Conservation (phyloP, 2,329 filamentous ascomycete species). For the Monosporascus sp. region DNA sequence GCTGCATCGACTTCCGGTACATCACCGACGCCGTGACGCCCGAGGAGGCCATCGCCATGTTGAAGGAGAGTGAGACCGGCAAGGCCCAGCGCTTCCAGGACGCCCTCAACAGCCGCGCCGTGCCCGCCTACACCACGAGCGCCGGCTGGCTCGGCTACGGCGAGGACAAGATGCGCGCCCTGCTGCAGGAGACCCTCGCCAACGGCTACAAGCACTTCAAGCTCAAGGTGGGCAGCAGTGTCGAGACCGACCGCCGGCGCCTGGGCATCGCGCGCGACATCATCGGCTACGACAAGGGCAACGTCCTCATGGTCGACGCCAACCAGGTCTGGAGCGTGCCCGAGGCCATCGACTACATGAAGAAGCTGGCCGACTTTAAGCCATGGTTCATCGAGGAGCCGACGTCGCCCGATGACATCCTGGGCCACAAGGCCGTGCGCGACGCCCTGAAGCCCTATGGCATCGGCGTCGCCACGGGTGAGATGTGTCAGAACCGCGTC, state of each 20-base stretch:
- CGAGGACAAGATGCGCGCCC: slow-evolving; percentile 75
- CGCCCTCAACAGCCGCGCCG: slow-evolving; percentile 66
- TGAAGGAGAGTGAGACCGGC: slow-evolving; percentile 58
- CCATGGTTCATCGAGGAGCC: slow-evolving; percentile 96
- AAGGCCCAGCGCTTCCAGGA: slow-evolving; percentile 70
- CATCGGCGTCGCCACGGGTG: slow-evolving; percentile 84
- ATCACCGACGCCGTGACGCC: slow-evolving; percentile 91
- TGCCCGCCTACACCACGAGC: slow-evolving; percentile 85
- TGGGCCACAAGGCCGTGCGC: slow-evolving; percentile 80
- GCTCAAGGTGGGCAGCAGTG: slow-evolving; percentile 74
- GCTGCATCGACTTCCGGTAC: slow-evolving; percentile 90
- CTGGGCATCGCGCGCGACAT: slow-evolving; percentile 71
- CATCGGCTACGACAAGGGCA: slow-evolving; percentile 76
- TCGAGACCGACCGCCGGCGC: slow-evolving; percentile 67
- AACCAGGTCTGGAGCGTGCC: slow-evolving; percentile 92
- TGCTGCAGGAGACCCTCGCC: slow-evolving; percentile 68
- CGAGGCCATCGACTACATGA: slow-evolving; percentile 84
- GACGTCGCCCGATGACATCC: slow-evolving; percentile 82
- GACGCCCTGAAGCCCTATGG: slow-evolving; percentile 69
- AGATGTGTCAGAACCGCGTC: slow-evolving; percentile 94
- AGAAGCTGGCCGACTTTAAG: slow-evolving; percentile 73
- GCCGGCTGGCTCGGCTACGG: slow-evolving; percentile 90
- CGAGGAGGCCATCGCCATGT: slow-evolving; percentile 69
- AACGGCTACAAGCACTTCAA: slow-evolving; percentile 85
- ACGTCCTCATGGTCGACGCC: slow-evolving; percentile 87